Evolutionary conservation across 345 rosid genomes (phyloP), one percentile per base, ranked within the genome.

Genomic region (Jatropha curcas): DNA sequence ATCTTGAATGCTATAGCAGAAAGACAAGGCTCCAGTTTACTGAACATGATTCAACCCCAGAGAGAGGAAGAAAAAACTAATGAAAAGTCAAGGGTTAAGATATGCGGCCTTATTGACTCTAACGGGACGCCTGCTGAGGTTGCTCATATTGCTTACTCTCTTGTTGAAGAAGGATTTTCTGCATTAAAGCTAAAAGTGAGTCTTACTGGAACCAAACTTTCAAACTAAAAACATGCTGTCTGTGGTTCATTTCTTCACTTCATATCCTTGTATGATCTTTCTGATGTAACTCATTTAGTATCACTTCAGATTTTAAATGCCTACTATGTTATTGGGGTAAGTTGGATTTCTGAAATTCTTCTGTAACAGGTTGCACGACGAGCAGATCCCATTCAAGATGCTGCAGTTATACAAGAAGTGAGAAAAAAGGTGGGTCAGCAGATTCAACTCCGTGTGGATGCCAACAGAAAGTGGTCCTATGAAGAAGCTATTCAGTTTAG

Each of bases 151-250:
- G 97, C 97, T 77, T 61, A 67, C 46, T 72, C 79, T 73, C 91
- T 92, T 71, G 89, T 94, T 69, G 82, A 82, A 68, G 92, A 94
- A 80, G 98, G 98, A 67, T 92, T 88, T 78, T 67, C 84, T 65
- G 86, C 97, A 67, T 88, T 94, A 71, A 92, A 94, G 86, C 89
- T 94, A 62, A 94, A 94, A 87, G 98, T 89, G 78, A 82, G 85
- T 75, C 53, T 48, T 67, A 14, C 7, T 37, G 48, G 60, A 45
- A 65, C 31, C 60, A 39, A 11, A 41, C 46, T 22, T 7, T 55
- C 55, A 4, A n/a, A 39, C 17, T 46, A 43, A 50, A 4, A 16
- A 27, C 35, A 45, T 27, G 43, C 53, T 65, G 2, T 13, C 55
- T 20, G 4, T 27, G 1, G 27, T 34, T 61, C 27, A 33, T 7